Percentiles rank a stretch among this genome's conserved stretches.
phyloP scores from a whole-genome alignment of 495 filamentous ascomycete genomes.

The Aeminium ludgeri region DNA sequence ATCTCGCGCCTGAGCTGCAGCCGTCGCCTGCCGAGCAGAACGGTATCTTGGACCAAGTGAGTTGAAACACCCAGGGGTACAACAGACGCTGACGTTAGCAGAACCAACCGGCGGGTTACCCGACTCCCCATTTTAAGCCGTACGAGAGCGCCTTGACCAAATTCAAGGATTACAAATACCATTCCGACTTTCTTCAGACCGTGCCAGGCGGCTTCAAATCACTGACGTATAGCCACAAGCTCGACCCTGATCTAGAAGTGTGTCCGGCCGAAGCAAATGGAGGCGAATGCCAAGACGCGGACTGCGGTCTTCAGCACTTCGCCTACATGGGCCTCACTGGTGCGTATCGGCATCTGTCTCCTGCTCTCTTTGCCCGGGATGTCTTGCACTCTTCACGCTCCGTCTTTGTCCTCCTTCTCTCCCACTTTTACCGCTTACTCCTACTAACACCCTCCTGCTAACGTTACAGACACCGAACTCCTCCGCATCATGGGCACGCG shows the following conservation, averaged over 20 bases:
- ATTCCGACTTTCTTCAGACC: conserved; percentile 51
- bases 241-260: conserved; percentile 53
- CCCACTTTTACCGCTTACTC: conserved; percentile 21
- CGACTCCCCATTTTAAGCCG: conserved; percentile 36
- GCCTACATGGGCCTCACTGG: conserved; percentile 57
- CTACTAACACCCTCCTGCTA: conserved; percentile 13
- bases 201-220: conserved; percentile 68
- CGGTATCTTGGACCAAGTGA: conserved; percentile 1
- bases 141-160: conserved; percentile 69
- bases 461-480: conserved; percentile 11
- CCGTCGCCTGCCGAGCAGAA: neutral
- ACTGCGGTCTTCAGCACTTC: conserved; percentile 66
- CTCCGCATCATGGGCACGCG: conserved; percentile 20
- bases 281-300: conserved; percentile 57
- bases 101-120: neutral
- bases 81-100: conserved; percentile 4
- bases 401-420: conserved; percentile 9
- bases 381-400: conserved; percentile 10
- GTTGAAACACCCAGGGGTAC: conserved; percentile 3
- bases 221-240: conserved; percentile 78
- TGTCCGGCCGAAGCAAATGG: conserved; percentile 60
- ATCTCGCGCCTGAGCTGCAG: conserved; percentile 15
- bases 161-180: conserved; percentile 80
- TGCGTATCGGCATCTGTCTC: conserved; percentile 37
- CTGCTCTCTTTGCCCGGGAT: neutral